Evolutionary conservation across 2,329 filamentous ascomycete species (phyloP).

Genomic region (Claviceps maximensis): DNA sequence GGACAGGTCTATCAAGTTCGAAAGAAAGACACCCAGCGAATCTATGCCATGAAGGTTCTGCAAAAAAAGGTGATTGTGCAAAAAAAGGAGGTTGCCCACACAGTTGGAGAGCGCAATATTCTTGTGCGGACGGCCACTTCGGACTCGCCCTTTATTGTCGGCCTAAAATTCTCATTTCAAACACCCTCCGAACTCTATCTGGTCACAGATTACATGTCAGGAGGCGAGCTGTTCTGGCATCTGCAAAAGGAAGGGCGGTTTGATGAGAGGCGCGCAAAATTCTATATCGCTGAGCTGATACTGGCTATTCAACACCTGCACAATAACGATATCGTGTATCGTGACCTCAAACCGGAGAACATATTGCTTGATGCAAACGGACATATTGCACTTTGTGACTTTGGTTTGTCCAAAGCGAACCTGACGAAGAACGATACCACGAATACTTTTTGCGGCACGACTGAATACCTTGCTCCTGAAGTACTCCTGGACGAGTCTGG

Average conservation of each 20-base stretch:
- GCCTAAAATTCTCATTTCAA: conserved; percentile 97
- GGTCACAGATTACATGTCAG: conserved; percentile 99
- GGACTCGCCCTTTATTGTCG: conserved; percentile 94
- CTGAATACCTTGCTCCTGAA: conserved; percentile 91
- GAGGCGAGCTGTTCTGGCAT: conserved; percentile 97
- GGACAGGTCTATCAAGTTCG: conserved; percentile 97
- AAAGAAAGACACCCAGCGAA: conserved; percentile 89
- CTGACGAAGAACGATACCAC: conserved; percentile 94
- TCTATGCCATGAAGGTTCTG: conserved; percentile 98
- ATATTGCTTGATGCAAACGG: conserved; percentile 94
- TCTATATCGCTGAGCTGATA: conserved; percentile 97
- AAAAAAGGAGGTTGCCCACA: conserved; percentile 98
- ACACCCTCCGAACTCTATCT: conserved; percentile 92
- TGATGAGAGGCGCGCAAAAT: conserved; percentile 87
- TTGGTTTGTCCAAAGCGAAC: conserved; percentile 94
- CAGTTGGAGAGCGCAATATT: conserved; percentile 92
- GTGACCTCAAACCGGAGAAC: conserved; percentile 94
- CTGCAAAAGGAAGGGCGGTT: conserved; percentile 94
- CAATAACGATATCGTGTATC: conserved; percentile 94
- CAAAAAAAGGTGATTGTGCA: conserved; percentile 99
- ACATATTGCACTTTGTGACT: conserved; percentile 95
- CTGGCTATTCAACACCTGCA: conserved; percentile 90
- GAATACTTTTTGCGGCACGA: conserved; percentile 97
- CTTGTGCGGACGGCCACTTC: conserved; percentile 90
- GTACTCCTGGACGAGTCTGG: conserved; percentile 91